Evolutionary conservation across 352 stramenopile species (phyloP), one percentile per base, ranked within the genome.

Genomic region (Pythium brachiatum): DNA sequence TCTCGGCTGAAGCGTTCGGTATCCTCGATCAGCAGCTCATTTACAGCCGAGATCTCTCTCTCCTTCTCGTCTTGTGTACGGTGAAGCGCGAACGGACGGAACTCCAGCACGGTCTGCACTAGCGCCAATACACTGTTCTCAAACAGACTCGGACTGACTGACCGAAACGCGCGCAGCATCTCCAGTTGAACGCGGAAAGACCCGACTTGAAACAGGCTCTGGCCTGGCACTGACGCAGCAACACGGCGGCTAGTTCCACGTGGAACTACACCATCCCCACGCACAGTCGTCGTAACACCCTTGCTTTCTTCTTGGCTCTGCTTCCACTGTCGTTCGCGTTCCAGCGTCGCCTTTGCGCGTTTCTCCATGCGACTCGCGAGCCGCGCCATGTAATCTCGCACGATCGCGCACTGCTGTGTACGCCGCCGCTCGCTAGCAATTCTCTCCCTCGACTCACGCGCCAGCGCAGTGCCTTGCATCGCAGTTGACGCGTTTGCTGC

Each of bases 151-250:
- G 80, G 71, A 56, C 64, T 78, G 9, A 66, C 43, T 3, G 47
- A 53, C 6, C 77, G 77, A 26, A 89, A 88, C 32, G 81, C 76
- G 1, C 70, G 78, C 38, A 92, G 62, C 75, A 90, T 87, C 48
- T 87, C 75, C 27, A 92, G 67, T 53, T 92, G 82, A 50, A 92
- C 64, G 8, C 80, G 78, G n/a, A 90, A 70, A 26, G 75, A 86
- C 0, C 62, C 61, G 4, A 89, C 66, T 0, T 70, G 72, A 21
- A 91, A 91, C 21, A 91, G 1, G 29, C 38, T 55, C 5, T 41
- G 36, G 7, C 52, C 47, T 15, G 44, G 31, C 1, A 55, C 23
- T 1, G 25, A 34, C 31, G 21, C n/a, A 36, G 41, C 27, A 31
- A 26, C 21, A 29, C 29, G 15, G 29, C 29, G 5, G 29, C 29